Evolutionary conservation across 192 early-diverging fungal genomes (phyloP), one percentile per base, ranked within the genome.

Genomic region (Podila epigama): DNA sequence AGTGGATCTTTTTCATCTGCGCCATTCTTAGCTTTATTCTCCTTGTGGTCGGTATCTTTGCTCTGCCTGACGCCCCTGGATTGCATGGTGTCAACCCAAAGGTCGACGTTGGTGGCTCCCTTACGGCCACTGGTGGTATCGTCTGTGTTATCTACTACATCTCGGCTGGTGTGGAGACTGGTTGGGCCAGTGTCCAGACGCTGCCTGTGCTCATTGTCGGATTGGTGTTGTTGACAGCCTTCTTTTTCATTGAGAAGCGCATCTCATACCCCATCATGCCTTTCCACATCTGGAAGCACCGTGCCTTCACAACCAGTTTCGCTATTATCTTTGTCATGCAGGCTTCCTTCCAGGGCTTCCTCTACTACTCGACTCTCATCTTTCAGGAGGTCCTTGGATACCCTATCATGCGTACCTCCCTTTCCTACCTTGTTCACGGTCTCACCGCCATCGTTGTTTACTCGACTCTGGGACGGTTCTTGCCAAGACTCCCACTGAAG

Each of bases 321-420:
- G 56, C 37, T 0, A 31, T 77, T 16, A 68, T 77, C 37, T 77
- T 77, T 44, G 70, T 71, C 25, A 64, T 66, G 59, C 73, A 81
- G 36, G 80, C 80, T 8, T 35, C 68, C 3, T 86, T 86, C 67
- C 67, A 70, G 25, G 75, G 77, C 2, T 86, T 70, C 58, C 58
- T 83, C 1, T 86, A 86, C 57, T 78, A 68, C 34, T 63, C 70
- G 6, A 86, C 84, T 4, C 53, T 86, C 56, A 83, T 77, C 61
- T 86, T 86, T 67, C 82, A 86, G 60, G 80, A 86, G 15, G 63
- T 81, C 10, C 33, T 71, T 22, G 69, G 71, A 22, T 86, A 83
- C 55, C 18, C 39, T 42, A 80, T 82, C 41, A 55, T 83, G 51
- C 62, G 70, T 13, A 77, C 82, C 1, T 82, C 84, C 2, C 55